Evolutionary conservation across 2,329 filamentous ascomycete genomes (phyloP).

Genomic region (Aspergillus sp.): DNA sequence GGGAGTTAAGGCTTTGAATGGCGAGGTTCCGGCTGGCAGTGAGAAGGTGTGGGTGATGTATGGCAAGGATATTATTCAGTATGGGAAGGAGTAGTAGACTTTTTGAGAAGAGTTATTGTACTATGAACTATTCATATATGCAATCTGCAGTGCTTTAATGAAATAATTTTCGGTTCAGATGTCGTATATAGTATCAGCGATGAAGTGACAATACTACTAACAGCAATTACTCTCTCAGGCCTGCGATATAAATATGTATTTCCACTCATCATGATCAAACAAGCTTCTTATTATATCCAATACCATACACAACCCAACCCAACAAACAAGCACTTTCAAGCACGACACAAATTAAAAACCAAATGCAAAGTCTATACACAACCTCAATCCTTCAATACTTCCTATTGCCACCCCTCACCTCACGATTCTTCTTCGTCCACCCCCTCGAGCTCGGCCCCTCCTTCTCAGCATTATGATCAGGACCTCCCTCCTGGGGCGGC

Average conservation of each 20-base stretch:
- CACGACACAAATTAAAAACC: background rate
- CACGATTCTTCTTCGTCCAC: conserved; percentile 37
- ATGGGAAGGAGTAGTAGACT: conserved; percentile 24
- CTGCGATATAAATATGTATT: too few relatives aligned
- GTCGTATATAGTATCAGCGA: too few relatives aligned
- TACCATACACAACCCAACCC: background rate
- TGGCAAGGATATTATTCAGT: conserved; percentile 41
- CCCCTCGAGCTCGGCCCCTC: conserved; percentile 42
- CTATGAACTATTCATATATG: background rate
- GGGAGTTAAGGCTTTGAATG: conserved; percentile 43
- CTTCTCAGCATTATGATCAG: conserved; percentile 42
- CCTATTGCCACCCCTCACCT: conserved; percentile 18
- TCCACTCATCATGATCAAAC: too few relatives aligned
- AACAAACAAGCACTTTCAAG: background rate
- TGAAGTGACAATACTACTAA: too few relatives aligned
- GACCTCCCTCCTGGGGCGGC: conserved; percentile 46
- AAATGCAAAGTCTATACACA: background rate
- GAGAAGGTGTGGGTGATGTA: conserved; percentile 44
- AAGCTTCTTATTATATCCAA: background rate
- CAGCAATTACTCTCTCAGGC: too few relatives aligned
- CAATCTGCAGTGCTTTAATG: background rate
- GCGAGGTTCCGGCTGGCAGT: conserved; percentile 39
- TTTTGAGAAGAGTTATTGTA: background rate
- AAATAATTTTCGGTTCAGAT: too few relatives aligned
- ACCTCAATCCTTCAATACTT: background rate